Percentiles rank a stretch among this genome's conserved stretches.
These are phyloP conservation scores for Myriosclerotinia duriaeana DNA, from an alignment of 2,329 filamentous ascomycete genomes.

Conservation along the genomic window DNA sequence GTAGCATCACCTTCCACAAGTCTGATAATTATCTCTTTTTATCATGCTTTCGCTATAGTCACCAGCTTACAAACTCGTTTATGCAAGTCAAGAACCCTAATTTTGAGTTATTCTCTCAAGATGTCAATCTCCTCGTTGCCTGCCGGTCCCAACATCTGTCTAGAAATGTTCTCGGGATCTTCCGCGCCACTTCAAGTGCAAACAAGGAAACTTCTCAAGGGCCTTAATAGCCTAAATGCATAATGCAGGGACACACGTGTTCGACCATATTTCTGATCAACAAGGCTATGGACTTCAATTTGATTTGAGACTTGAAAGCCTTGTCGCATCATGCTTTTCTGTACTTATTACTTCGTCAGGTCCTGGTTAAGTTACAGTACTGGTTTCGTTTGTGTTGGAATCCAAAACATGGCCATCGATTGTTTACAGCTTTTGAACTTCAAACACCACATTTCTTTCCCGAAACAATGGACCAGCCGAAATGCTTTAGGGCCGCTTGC, in stretches of 20 bases:
- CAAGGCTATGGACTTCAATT: not conserved
- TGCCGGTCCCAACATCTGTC: not conserved
- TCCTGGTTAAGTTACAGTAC: not conserved
- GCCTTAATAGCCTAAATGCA: not conserved
- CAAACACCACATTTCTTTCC: not conserved
- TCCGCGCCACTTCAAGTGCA: not conserved
- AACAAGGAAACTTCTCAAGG: not conserved
- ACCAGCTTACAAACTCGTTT: not conserved
- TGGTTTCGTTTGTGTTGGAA: not conserved
- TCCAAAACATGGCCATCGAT: not conserved
- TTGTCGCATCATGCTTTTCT: not conserved
- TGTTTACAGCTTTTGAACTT: not conserved
- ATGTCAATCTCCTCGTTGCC: not conserved
- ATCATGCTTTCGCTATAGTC: not conserved
- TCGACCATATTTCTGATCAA: not conserved
- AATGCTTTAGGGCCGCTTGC: not conserved
- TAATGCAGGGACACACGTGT: not conserved
- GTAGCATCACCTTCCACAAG: too few relatives aligned
- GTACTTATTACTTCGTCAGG: not conserved
- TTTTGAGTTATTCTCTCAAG: too few relatives aligned
- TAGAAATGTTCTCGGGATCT: not conserved
- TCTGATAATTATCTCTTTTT: not conserved
- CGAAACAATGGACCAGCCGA: conserved; percentile 9
- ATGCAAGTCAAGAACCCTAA: not conserved
- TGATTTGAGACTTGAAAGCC: not conserved